Conservation (phyloP, 805 yeast genomes). For the Schwanniomyces polymorphus region DNA sequence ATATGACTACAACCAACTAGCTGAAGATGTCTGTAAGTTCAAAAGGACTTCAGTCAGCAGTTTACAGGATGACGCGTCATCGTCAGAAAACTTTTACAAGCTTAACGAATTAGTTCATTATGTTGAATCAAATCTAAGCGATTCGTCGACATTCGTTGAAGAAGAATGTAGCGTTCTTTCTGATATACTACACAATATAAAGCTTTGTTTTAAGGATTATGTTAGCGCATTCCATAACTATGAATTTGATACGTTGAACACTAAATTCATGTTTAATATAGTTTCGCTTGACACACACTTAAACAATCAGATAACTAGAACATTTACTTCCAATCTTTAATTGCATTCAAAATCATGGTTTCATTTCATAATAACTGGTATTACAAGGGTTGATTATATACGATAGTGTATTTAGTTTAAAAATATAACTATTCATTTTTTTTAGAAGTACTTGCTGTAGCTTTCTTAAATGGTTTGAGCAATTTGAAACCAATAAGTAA, state of each 20-base stretch:
- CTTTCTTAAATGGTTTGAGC: not conserved
- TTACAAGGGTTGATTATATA: not conserved
- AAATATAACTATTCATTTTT: not conserved
- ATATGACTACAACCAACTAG: constrained; percentile 8
- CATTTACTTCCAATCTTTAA: not conserved
- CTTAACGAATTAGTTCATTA: constrained; percentile 1
- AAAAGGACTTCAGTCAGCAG: not conserved
- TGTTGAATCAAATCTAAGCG: constrained; percentile 7
- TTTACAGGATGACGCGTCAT: not conserved
- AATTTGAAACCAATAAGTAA: constrained; percentile 5
- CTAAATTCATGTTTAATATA: constrained; percentile 12
- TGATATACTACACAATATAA: constrained; percentile 7
- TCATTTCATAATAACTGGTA: not conserved
- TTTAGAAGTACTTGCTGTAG: not conserved
- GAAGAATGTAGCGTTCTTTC: constrained; percentile 8
- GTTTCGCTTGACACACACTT: constrained; percentile 15
- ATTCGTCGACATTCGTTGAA: constrained; percentile 6
- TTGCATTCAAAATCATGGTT: not conserved
- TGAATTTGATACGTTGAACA: not conserved
- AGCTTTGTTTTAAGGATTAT: constrained; percentile 9
- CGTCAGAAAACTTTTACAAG: not conserved
- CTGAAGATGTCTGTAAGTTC: constrained; percentile 1
- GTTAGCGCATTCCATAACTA: constrained; percentile 4
- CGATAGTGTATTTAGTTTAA: not conserved
- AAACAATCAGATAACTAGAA: constrained; percentile 5